Conservation (phyloP, 371 early-diverging fungal genomes). For the Mucor mucedo region DNA sequence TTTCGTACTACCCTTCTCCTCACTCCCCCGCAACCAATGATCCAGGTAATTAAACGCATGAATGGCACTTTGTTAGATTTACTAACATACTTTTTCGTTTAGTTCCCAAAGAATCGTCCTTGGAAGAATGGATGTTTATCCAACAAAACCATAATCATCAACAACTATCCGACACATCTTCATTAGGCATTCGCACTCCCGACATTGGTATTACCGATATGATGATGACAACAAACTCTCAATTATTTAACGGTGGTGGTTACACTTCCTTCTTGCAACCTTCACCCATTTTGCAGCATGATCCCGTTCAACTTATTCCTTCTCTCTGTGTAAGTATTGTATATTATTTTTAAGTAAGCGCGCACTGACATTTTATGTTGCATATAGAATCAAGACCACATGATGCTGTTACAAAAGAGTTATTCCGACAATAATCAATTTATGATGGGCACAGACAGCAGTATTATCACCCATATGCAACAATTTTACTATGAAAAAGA, state of each 20-base stretch:
- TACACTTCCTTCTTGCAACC: constrained; percentile 16
- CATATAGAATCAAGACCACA: constrained; percentile 33
- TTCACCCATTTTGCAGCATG: constrained; percentile 3
- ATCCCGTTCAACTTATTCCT: constrained; percentile 9
- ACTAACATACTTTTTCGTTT: background rate
- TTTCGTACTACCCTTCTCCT: constrained; percentile 17
- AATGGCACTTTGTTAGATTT: background rate
- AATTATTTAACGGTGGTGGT: constrained; percentile 7
- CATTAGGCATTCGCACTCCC: constrained; percentile 29
- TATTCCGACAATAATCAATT: constrained; percentile 13
- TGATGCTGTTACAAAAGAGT: constrained; percentile 26
- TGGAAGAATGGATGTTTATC: constrained; percentile 12
- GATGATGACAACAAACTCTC: background rate
- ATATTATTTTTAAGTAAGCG: background rate
- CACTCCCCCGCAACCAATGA: constrained; percentile 9
- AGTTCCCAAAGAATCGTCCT: background rate
- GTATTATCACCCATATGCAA: constrained; percentile 7
- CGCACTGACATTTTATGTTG: constrained; percentile 22
- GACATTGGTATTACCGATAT: constrained; percentile 25
- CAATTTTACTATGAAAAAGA: constrained; percentile 11
- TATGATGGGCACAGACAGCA: background rate
- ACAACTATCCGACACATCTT: constrained; percentile 19
- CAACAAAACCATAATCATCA: constrained; percentile 10
- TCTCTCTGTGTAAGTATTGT: constrained; percentile 21
- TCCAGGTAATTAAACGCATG: constrained; percentile 11